Percentiles rank a stretch among this genome's conserved stretches.
phyloP scores from a whole-genome alignment of 345 rosid genomes.

The Pelargonium nanum region DNA sequence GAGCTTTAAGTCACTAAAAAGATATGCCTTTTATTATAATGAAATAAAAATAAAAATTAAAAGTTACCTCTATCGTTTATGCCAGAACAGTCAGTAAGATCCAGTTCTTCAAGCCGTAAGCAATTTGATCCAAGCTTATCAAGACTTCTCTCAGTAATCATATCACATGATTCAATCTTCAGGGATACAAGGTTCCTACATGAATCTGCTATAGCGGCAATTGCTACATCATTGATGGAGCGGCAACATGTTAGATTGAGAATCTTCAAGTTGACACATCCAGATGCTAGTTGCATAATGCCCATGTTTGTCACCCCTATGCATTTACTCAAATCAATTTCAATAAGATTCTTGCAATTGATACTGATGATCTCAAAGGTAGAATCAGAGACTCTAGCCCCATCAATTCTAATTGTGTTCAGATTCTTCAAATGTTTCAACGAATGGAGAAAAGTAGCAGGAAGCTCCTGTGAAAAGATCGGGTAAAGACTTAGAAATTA shows the following conservation, averaged over 20 bases:
- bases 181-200: constrained; percentile 58
- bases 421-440: constrained; percentile 51
- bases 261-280: constrained; percentile 45
- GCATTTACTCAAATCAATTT: constrained; percentile 76
- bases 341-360: constrained; percentile 46
- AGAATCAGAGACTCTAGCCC: constrained; percentile 50
- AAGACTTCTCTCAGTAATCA: constrained; percentile 76
- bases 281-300: constrained; percentile 47
- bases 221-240: constrained; percentile 58
- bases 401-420: constrained; percentile 40
- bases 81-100: constrained; percentile 74
- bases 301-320: constrained; percentile 46
- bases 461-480: constrained; percentile 40
- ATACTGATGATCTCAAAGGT: constrained; percentile 34
- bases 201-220: constrained; percentile 56
- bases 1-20: neutral
- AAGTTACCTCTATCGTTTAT: constrained; percentile 60
- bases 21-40: neutral
- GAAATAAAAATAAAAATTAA: no score
- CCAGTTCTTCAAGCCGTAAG: constrained; percentile 58
- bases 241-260: constrained; percentile 65
- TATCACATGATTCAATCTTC: constrained; percentile 71
- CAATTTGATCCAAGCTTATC: constrained; percentile 52
- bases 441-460: constrained; percentile 25
- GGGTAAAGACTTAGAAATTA: neutral